Conservation (phyloP, 495 filamentous ascomycete species). For the Aspergillus indologenus region DNA sequence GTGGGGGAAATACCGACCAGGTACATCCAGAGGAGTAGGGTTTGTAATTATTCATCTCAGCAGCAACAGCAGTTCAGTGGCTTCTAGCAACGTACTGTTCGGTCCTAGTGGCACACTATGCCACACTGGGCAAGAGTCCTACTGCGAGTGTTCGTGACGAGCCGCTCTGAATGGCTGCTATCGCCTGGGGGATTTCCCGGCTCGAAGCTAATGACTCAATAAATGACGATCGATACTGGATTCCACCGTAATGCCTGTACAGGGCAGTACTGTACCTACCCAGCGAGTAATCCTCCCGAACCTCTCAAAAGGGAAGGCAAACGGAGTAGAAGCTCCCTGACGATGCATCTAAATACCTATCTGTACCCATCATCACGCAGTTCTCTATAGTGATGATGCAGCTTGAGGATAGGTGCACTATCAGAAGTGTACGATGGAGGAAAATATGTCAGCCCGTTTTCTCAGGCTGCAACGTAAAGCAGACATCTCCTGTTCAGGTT, state of each 20-base stretch:
- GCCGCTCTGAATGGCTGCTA: slow-evolving; percentile 11
- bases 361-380: too few species aligned
- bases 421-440: too few species aligned
- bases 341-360: too few species aligned
- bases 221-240: slow-evolving; percentile 16
- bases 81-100: background rate
- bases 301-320: too few species aligned
- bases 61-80: too few species aligned
- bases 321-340: too few species aligned
- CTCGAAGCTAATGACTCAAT: slow-evolving; percentile 12
- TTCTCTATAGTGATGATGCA: too few species aligned
- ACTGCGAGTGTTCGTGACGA: slow-evolving; percentile 11
- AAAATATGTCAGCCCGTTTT: background rate
- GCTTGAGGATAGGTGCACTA: too few species aligned
- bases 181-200: slow-evolving; percentile 13
- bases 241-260: slow-evolving; percentile 1
- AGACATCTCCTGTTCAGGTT: background rate
- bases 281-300: too few species aligned
- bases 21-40: too few species aligned
- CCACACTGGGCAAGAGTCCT: slow-evolving; percentile 12
- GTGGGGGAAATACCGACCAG: slow-evolving; percentile 1
- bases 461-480: background rate
- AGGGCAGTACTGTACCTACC: background rate
- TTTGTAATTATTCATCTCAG: too few species aligned
- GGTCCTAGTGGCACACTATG: slow-evolving; percentile 10